phyloP scores from a whole-genome alignment of 768 basidiomycete genomes.

The Suillus brevipes region DNA sequence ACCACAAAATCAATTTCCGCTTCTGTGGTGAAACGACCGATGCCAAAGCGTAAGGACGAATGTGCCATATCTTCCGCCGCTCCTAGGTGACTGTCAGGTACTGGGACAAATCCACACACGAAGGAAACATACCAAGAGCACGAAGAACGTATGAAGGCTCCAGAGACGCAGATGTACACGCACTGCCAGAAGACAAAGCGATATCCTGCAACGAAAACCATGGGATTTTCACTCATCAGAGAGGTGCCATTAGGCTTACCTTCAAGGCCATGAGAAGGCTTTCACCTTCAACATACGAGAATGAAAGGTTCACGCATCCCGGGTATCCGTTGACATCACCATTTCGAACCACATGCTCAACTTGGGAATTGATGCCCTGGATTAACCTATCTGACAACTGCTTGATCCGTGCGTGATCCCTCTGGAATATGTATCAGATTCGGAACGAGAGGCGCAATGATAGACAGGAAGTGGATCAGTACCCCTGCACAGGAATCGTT shows the following conservation, averaged over 20 bases:
- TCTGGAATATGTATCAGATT: conserved; percentile 41
- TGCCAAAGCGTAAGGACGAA: conserved; percentile 94
- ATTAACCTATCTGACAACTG: conserved; percentile 80
- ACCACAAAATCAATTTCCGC: conserved; percentile 95
- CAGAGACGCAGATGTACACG: conserved; percentile 96
- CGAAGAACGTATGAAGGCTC: conserved; percentile 98
- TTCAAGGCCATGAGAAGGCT: conserved; percentile 97
- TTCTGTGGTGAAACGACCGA: conserved; percentile 97
- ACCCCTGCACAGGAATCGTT: conserved; percentile 89
- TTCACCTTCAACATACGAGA: conserved; percentile 97
- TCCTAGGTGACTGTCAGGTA: conserved; percentile 41
- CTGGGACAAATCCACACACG: background rate
- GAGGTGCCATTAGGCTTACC: conserved; percentile 41
- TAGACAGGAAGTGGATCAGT: conserved; percentile 51
- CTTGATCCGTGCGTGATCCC: conserved; percentile 76
- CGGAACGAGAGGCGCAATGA: conserved; percentile 7
- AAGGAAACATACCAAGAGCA: conserved; percentile 66
- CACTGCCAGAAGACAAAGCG: conserved; percentile 95
- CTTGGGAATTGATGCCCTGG: conserved; percentile 73
- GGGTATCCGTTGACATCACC: conserved; percentile 91
- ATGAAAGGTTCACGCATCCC: conserved; percentile 94
- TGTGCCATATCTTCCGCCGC: conserved; percentile 99
- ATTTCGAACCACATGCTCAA: conserved; percentile 92
- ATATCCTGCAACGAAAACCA: conserved; percentile 65
- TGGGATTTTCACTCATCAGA: background rate